These are phyloP conservation scores for Phytophthora colocasiae DNA, from an alignment of 352 stramenopile species.

Conservation along the genomic window DNA sequence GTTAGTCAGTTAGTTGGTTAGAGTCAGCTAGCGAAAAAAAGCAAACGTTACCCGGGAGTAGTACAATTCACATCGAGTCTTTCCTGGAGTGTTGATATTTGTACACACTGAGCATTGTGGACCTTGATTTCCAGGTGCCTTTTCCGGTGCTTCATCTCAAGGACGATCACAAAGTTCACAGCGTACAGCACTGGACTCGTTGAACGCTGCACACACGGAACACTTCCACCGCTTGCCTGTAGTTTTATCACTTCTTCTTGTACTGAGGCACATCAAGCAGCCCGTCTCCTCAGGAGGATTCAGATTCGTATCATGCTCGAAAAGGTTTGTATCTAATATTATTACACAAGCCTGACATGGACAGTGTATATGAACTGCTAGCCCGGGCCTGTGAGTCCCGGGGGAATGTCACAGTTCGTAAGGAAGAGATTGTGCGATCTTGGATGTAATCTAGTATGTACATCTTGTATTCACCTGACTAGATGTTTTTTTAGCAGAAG, in stretches of 20 bases:
- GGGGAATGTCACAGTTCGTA: too few species aligned
- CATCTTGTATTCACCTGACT: too few species aligned
- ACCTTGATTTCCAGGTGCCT: slow-evolving; percentile 10
- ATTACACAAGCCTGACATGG: too few species aligned
- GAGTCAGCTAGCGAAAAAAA: too few species aligned
- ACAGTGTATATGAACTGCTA: too few species aligned
- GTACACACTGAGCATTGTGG: slow-evolving; percentile 64
- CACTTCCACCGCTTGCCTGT: slow-evolving; percentile 28
- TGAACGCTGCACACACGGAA: slow-evolving; percentile 32
- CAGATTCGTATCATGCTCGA: too few species aligned
- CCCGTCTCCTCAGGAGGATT: slow-evolving; percentile 22
- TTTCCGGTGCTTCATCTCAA: slow-evolving; percentile 7
- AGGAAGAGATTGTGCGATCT: too few species aligned
- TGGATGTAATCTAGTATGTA: too few species aligned
- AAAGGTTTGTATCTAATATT: too few species aligned
- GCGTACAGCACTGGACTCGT: slow-evolving; percentile 13
- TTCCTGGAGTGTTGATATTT: slow-evolving; percentile 50
- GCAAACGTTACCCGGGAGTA: slow-evolving; percentile 30
- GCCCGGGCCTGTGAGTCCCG: too few species aligned
- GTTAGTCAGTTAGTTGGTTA: too few species aligned
- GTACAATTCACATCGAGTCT: slow-evolving; percentile 56
- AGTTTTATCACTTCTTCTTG: neutral
- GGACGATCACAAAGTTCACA: slow-evolving; percentile 38
- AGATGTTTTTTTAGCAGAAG: too few species aligned
- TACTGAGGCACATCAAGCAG: slow-evolving; percentile 32